phyloP scores from a whole-genome alignment of 139 green algal genomes.

The Chlamydomonas schloesseri region DNA sequence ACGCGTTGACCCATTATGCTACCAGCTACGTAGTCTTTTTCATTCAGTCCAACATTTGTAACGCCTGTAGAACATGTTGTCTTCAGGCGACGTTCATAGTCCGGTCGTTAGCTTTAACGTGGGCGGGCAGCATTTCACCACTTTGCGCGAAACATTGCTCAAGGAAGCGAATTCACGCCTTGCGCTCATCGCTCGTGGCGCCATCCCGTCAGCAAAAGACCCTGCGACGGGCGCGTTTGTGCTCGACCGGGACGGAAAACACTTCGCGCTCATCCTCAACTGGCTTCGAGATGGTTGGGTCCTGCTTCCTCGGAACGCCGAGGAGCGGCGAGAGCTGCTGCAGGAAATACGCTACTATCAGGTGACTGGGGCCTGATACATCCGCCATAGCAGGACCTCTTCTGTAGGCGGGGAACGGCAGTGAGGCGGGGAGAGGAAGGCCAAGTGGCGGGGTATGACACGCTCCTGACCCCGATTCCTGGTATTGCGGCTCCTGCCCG shows the following conservation, averaged over 20 bases:
- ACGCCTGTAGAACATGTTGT: too few relatives aligned
- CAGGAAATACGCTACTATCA: conserved; percentile 66
- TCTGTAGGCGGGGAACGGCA: too few relatives aligned
- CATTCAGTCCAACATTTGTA: too few relatives aligned
- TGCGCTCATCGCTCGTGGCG: background rate
- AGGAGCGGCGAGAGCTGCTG: conserved; percentile 55
- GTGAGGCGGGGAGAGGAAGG: too few relatives aligned
- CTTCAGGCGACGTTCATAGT: too few relatives aligned
- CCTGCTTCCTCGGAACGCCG: conserved; percentile 25
- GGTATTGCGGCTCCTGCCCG: too few relatives aligned
- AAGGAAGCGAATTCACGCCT: conserved; percentile 15
- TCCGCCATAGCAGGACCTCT: too few relatives aligned
- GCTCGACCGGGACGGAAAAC: conserved; percentile 15
- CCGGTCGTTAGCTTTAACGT: conserved; percentile 26
- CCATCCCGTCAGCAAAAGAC: background rate
- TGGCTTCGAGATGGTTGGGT: conserved; percentile 61
- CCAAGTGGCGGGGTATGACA: too few relatives aligned
- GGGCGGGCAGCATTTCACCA: conserved; percentile 16
- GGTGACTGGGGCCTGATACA: background rate
- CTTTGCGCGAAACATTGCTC: conserved; percentile 8
- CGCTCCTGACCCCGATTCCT: too few relatives aligned
- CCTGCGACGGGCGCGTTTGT: background rate
- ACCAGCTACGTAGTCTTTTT: too few relatives aligned
- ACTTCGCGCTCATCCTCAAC: conserved; percentile 62
- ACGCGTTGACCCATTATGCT: too few relatives aligned